A percentile compares a stretch with the other conserved stretches of the same genome.
Evolutionary conservation across 2,329 filamentous ascomycete species (phyloP).

Genomic region (Metarhizium humberi): DNA sequence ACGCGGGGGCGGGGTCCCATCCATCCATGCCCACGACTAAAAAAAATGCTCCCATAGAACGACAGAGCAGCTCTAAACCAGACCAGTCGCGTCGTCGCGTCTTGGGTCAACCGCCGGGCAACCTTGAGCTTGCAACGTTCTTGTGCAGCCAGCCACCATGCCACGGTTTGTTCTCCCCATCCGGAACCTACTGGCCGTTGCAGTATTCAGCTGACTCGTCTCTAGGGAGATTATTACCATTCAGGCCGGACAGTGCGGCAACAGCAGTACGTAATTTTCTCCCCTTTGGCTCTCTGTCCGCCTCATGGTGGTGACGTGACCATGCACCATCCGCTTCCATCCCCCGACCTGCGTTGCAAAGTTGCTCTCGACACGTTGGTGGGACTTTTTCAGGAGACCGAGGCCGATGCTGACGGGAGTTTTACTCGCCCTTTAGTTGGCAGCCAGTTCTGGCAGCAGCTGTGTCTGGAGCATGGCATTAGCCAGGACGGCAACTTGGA

Average conservation of each 20-base stretch:
- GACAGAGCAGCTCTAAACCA: too few relatives aligned
- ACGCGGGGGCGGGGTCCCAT: slow-evolving; percentile 9
- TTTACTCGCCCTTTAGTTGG: slow-evolving; percentile 62
- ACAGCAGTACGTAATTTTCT: slow-evolving; percentile 68
- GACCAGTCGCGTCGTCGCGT: slow-evolving; percentile 6
- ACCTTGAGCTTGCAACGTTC: neutral
- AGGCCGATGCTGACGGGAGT: neutral
- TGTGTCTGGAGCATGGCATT: slow-evolving; percentile 97
- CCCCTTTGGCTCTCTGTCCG: neutral
- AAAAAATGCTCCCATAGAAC: neutral
- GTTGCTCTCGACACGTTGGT: too few relatives aligned
- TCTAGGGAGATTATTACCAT: slow-evolving; percentile 96
- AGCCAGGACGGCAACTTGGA: slow-evolving; percentile 95
- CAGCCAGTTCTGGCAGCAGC: slow-evolving; percentile 97
- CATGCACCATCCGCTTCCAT: too few relatives aligned
- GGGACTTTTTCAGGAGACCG: too few relatives aligned
- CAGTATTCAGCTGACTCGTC: slow-evolving; percentile 3
- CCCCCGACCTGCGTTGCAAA: too few relatives aligned
- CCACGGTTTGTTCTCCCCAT: slow-evolving; percentile 14
- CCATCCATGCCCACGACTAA: neutral
- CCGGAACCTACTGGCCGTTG: slow-evolving; percentile 5
- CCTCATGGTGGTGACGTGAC: too few relatives aligned
- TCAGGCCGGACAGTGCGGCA: slow-evolving; percentile 98
- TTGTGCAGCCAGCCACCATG: slow-evolving; percentile 12
- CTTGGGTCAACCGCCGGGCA: neutral